Evolutionary conservation across 2,329 filamentous ascomycete genomes (phyloP), one percentile per base, ranked within the genome.

Genomic region (Ceratocystis eucalypticola): DNA sequence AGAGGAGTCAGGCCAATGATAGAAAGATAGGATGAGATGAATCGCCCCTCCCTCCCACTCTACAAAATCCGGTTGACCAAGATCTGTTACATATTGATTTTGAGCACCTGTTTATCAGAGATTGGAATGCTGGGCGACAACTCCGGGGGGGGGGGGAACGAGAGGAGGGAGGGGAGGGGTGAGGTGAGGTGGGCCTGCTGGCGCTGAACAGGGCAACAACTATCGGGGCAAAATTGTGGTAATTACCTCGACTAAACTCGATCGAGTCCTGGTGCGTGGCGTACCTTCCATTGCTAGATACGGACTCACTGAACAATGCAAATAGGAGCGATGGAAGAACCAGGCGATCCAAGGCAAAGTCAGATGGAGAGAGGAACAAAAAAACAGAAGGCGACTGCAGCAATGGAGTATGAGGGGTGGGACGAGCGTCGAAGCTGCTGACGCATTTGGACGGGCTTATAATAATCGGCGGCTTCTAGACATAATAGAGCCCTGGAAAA

Each of bases 11-110:
- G 7, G 3, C 10, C 25, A 28, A 50, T 15, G 61, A 50, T 46
- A 22, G 15, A 50, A 63, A 63, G 61, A 63, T 63, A 63, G 28
- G 10, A 22, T 41, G 20, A 37, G 25, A 15, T 41, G 10, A 41
- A 15, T 41, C 3, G 37, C 37, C 37, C 12, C 37, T 41, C 10
- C 37, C 10, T 12, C 10, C 37, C 37, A 17, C 44, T 17, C 17
- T 28, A 20, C 59, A 25, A 2, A 55, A 20, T n/a, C 22, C 22
- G 61, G 20, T 6, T 48, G 61, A 63, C 61, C 41, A 63, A 46
- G 61, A 37, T 37, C 44, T 63, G 22, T 63, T 63, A 63, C 61
- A 63, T 63, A 63, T 28, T 28, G 44, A 63, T 48, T 30, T 30
- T 17, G 6, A 17, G 53, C 6, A n/a, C 28, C 5, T 12, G 3